A percentile compares a stretch with the other conserved stretches of the same genome.
Evolutionary conservation across 306 rosid species (phyloP).

Genomic region (Malus sylvestris): DNA sequence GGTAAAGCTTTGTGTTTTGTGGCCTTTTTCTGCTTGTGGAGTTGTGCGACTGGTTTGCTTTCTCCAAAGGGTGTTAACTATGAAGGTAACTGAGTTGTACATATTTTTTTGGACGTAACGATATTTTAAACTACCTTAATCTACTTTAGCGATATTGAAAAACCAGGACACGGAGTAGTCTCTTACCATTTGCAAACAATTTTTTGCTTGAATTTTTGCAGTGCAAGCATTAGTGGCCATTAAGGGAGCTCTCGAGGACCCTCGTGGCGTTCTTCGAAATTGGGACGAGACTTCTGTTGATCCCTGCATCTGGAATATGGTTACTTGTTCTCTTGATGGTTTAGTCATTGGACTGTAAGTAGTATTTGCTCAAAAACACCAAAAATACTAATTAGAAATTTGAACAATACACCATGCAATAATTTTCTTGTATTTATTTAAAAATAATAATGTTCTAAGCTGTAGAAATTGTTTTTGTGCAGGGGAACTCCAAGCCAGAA

Average conservation of each 20-base stretch:
- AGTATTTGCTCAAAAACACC: not conserved
- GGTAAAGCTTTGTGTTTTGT: constrained; percentile 24
- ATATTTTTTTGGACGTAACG: not conserved
- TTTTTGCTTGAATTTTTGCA: constrained; percentile 2
- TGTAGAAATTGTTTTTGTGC: constrained; percentile 16
- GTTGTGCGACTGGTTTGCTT: constrained; percentile 44
- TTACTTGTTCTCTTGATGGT: constrained; percentile 71
- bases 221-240: constrained; percentile 71
- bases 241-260: constrained; percentile 47
- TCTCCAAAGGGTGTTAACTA: constrained; percentile 77
- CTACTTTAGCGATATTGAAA: not conserved
- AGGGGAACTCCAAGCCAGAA: constrained; percentile 84
- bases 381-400: not conserved
- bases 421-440: not conserved
- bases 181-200: not conserved
- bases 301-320: constrained; percentile 88
- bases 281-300: constrained; percentile 89
- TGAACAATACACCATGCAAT: constrained; percentile 1
- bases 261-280: constrained; percentile 44
- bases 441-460: not conserved
- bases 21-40: constrained; percentile 41
- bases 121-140: not conserved
- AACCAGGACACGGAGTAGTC: not conserved
- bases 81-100: constrained; percentile 60
- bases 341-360: constrained; percentile 65